Evolutionary conservation across 495 filamentous ascomycete species (phyloP).

Genomic region (Pyrenula aspistea): DNA sequence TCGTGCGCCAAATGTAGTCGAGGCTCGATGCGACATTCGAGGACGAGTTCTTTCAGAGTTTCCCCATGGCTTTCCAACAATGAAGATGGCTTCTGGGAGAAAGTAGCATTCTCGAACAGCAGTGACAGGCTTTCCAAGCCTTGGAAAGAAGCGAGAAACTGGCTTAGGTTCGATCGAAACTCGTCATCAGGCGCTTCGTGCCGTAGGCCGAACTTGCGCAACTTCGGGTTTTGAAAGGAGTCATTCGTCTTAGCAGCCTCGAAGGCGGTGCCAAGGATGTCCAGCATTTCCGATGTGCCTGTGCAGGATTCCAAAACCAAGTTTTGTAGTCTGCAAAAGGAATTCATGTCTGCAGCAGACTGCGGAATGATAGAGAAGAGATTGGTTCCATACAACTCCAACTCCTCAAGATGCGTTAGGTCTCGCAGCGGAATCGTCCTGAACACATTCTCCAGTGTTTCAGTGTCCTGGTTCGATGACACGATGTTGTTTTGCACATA

Average conservation of each 20-base stretch:
- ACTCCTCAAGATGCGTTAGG: not conserved
- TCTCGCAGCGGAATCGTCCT: not conserved
- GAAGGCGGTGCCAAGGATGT: not conserved
- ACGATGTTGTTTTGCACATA: not conserved
- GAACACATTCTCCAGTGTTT: not conserved
- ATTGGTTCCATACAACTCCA: not conserved
- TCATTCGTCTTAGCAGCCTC: not conserved
- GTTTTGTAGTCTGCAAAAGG: not conserved
- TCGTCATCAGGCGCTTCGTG: not conserved
- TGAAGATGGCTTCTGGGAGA: not conserved
- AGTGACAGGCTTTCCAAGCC: not conserved
- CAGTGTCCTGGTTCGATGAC: not conserved
- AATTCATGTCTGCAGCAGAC: not conserved
- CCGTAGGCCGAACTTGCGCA: not conserved
- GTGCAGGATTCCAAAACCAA: not conserved
- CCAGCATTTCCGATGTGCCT: not conserved
- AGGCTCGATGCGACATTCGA: not conserved
- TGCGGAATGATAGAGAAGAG: not conserved
- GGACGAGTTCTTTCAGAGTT: not conserved
- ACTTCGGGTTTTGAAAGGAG: not conserved
- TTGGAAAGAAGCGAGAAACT: not conserved
- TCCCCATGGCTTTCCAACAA: not conserved
- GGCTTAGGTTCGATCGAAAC: not conserved
- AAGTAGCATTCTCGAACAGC: not conserved
- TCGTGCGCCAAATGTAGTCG: not conserved